phyloP scores from a whole-genome alignment of 768 basidiomycete species.

The Fibroporia radiculosa region DNA sequence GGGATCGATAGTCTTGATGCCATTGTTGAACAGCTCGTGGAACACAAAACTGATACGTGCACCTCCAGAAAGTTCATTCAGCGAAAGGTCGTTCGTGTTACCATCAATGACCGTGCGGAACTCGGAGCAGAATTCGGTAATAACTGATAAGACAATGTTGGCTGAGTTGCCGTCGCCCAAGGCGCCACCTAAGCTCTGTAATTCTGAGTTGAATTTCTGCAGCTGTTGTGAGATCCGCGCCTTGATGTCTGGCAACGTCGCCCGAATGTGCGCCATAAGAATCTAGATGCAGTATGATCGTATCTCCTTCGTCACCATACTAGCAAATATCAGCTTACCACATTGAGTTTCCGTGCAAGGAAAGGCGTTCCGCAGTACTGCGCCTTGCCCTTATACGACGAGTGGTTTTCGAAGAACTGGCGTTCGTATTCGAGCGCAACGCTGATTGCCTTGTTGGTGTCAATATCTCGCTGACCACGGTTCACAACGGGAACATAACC shows the following conservation, averaged over 20 bases:
- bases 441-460: constrained; percentile 75
- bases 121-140: constrained; percentile 96
- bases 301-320: constrained; percentile 85
- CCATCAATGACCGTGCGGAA: constrained; percentile 97
- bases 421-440: constrained; percentile 85
- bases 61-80: constrained; percentile 98
- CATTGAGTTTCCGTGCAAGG: constrained; percentile 91
- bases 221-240: constrained; percentile 86
- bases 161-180: constrained; percentile 80
- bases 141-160: constrained; percentile 91
- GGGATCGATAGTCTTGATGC: constrained; percentile 92
- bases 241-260: constrained; percentile 98
- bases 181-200: constrained; percentile 78
- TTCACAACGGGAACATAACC: constrained; percentile 99
- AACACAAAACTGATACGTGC: constrained; percentile 98
- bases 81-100: constrained; percentile 88
- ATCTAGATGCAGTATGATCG: constrained; percentile 54
- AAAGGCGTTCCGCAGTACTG: constrained; percentile 97
- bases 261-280: constrained; percentile 97
- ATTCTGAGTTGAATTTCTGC: constrained; percentile 80
- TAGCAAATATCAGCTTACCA: constrained; percentile 67
- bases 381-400: constrained; percentile 88
- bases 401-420: constrained; percentile 90
- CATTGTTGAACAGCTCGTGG: constrained; percentile 97
- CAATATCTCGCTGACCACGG: constrained; percentile 96